Base-by-base conservation (phyloP, 1,284 basidiomycete genomes). In the Cystobasidium sp. region DNA sequence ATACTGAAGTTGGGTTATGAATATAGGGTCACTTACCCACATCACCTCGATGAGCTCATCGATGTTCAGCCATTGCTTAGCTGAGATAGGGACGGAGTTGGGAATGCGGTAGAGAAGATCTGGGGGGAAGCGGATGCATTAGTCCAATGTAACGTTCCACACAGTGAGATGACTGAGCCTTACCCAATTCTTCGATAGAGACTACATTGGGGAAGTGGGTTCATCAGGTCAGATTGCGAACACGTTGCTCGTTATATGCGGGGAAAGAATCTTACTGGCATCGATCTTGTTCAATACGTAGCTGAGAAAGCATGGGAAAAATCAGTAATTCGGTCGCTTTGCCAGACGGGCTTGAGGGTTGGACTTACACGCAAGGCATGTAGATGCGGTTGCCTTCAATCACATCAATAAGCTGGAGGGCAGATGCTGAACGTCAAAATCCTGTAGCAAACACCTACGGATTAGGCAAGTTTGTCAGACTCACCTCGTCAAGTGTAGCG, bases 191-290 rank as follows among this genome's bases (percentile, higher is more conserved):
- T 84, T 99, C 94, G 82, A 99, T 98, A 75, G 93, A 96, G 81
- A 99, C 76, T 76, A 47, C 16, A 10, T 10, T 8, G 22, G 31
- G 37, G 39, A 56, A 44, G 7, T 14, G 2, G 6, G 74, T 58
- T 6, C 69, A 31, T 61, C 43, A 63, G 44, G n/a, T n/a, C n/a
- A n/a, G n/a, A n/a, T n/a, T n/a, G n/a, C n/a, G n/a, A n/a, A n/a
- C n/a, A n/a, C n/a, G n/a, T n/a, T n/a, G n/a, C n/a, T n/a, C n/a
- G n/a, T n/a, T n/a, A n/a, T n/a, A n/a, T n/a, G n/a, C n/a, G n/a
- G n/a, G n/a, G n/a, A n/a, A n/a, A n/a, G 93, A 82, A 97, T 97
- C 75, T 93, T 95, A 81, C 98, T 96, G 31, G 92, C 93, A 82
- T 99, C 96, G 81, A 99, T 99, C 90, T 97, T 85, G 82, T 82